These are phyloP conservation scores for Suhomyces bokatorum DNA, from an alignment of 1,139 yeast genomes.

Conservation along the genomic window DNA sequence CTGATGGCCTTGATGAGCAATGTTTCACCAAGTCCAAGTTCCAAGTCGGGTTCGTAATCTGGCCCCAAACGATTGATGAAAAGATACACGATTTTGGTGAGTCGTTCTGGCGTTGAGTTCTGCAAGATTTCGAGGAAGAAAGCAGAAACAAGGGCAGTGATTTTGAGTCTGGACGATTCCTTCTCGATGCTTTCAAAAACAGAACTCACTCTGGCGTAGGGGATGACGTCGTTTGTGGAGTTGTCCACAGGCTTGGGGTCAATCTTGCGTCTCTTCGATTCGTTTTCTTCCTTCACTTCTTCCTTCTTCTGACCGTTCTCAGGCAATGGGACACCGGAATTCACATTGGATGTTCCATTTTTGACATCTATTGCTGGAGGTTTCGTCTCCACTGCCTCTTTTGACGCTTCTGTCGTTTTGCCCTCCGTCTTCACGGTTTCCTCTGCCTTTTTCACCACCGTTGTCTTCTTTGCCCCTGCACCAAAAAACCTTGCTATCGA, in stretches of 20 bases:
- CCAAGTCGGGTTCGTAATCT: constrained; percentile 87
- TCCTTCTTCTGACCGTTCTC: too few relatives aligned
- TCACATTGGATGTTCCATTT: too few relatives aligned
- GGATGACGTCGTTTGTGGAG: constrained; percentile 29
- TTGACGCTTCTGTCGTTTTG: not conserved
- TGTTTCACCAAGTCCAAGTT: constrained; percentile 90
- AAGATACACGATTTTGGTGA: constrained; percentile 74
- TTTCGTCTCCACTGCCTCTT: not conserved
- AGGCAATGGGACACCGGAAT: too few relatives aligned
- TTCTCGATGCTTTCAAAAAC: constrained; percentile 75
- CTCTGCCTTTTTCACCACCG: not conserved
- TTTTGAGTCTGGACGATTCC: constrained; percentile 80
- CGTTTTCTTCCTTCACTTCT: too few relatives aligned
- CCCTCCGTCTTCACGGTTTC: not conserved
- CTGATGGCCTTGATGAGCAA: constrained; percentile 83
- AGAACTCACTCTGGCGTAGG: constrained; percentile 63
- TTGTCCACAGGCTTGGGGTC: not conserved
- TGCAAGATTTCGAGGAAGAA: constrained; percentile 66
- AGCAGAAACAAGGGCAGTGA: constrained; percentile 69
- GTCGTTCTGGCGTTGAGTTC: constrained; percentile 52
- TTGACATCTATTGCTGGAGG: not conserved
- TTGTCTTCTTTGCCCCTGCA: constrained; percentile 7
- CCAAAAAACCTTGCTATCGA: constrained; percentile 38
- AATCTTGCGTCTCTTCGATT: not conserved
- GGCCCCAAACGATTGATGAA: constrained; percentile 91